phyloP scores from a whole-genome alignment of 116 monocot species.

The Dioscorea cayenensis region DNA sequence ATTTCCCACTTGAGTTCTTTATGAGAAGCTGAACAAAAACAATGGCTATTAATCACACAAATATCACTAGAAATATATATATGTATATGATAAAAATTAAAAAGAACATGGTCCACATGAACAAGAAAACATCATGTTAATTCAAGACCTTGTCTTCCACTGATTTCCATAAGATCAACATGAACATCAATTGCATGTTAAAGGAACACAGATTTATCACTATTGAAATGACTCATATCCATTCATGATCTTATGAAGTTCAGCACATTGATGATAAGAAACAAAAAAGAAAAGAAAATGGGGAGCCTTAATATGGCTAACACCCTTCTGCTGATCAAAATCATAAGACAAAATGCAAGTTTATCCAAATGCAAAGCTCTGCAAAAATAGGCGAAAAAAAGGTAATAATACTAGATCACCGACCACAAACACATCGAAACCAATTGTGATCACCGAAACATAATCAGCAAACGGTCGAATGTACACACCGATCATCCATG shows the following conservation, averaged over 20 bases:
- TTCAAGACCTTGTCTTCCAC: background rate
- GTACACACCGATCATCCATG: conserved; percentile 68
- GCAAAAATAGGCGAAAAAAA: background rate
- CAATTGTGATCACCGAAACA: conserved; percentile 21
- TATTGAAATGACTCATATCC: background rate
- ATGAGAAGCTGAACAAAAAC: no score
- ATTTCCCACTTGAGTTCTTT: no score
- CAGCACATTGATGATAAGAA: background rate
- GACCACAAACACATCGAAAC: background rate
- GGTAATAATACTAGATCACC: background rate
- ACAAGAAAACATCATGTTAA: background rate
- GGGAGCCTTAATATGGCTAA: conserved; percentile 10
- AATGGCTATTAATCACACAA: no score
- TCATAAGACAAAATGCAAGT: background rate
- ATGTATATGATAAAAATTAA: background rate
- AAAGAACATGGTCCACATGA: background rate
- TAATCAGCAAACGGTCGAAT: conserved; percentile 38
- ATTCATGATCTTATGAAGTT: background rate
- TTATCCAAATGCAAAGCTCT: background rate
- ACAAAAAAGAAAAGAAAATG: background rate
- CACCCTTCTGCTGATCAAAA: conserved; percentile 11
- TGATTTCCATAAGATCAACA: background rate
- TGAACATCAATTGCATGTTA: background rate
- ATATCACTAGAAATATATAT: no score
- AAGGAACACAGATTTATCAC: background rate